Conservation (phyloP, 192 early-diverging fungal genomes). For the Coemansia furcata region DNA sequence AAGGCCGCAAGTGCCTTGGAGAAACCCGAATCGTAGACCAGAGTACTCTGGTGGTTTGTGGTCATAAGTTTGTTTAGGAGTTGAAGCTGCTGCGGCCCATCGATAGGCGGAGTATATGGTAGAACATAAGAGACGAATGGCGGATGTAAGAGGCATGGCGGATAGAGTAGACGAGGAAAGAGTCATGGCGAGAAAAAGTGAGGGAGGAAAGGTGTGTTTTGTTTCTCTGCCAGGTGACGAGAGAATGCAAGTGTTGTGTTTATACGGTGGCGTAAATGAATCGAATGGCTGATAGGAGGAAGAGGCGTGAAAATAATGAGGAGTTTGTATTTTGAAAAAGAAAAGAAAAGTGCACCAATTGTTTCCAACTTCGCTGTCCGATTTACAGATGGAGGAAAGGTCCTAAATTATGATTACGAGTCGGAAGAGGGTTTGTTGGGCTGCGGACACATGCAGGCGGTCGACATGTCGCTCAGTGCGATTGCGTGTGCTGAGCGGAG, state of each 20-base stretch:
- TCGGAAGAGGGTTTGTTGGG: slow-evolving; percentile 26
- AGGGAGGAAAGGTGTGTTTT: neutral
- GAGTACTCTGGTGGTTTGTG: slow-evolving; percentile 31
- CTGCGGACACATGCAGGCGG: slow-evolving; percentile 5
- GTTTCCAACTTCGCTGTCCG: neutral
- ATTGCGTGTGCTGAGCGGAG: slow-evolving; percentile 4
- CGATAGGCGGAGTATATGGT: slow-evolving; percentile 14
- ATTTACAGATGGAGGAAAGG: neutral
- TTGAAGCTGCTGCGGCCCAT: slow-evolving; percentile 11
- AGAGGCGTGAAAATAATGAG: neutral
- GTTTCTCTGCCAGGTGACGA: too few relatives aligned
- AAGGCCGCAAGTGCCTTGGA: slow-evolving; percentile 29
- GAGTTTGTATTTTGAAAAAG: neutral
- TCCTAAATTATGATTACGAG: neutral
- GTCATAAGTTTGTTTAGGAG: neutral
- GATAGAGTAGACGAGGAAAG: neutral
- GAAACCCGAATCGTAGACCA: slow-evolving; percentile 28
- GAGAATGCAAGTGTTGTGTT: neutral
- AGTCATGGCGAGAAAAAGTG: neutral
- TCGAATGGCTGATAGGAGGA: neutral
- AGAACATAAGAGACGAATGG: slow-evolving; percentile 10
- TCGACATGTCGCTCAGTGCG: neutral
- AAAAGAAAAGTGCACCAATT: neutral
- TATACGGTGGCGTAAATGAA: neutral
- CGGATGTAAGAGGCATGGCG: neutral